Percentiles rank a stretch among this genome's conserved stretches.
Conservation (phyloP, 208 protist genomes). For the Endotrypanum monterogeii region DNA sequence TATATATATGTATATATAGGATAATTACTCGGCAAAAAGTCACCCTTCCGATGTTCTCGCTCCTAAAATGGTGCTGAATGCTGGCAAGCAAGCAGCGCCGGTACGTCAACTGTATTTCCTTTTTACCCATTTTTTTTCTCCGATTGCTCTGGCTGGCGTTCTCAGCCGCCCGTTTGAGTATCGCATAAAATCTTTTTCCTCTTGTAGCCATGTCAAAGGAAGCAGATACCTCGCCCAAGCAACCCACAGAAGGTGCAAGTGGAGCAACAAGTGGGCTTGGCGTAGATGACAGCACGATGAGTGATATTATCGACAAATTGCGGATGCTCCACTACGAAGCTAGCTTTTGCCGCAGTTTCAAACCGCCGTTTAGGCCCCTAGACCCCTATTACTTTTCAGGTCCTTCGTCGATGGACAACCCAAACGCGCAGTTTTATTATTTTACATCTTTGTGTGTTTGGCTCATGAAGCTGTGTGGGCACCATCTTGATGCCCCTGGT, state of each 20-base stretch:
- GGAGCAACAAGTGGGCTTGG: constrained; percentile 5
- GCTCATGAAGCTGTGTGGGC: constrained; percentile 83
- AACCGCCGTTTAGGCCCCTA: constrained; percentile 85
- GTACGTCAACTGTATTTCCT: neutral
- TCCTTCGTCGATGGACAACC: constrained; percentile 83
- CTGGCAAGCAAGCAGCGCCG: neutral
- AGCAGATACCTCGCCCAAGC: neutral
- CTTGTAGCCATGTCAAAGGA: constrained; percentile 25
- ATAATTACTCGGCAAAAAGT: neutral
- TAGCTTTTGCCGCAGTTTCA: constrained; percentile 72
- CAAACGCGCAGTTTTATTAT: constrained; percentile 91
- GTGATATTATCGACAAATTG: constrained; percentile 87
- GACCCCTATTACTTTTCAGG: constrained; percentile 78
- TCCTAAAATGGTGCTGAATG: neutral
- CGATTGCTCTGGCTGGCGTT: neutral
- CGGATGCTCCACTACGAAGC: constrained; percentile 81
- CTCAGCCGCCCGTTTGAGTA: neutral
- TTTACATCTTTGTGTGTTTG: constrained; percentile 89
- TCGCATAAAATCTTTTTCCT: neutral
- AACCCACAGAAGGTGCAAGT: constrained; percentile 9
- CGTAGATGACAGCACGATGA: constrained; percentile 81
- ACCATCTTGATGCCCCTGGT: constrained; percentile 69
- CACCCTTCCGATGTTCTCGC: neutral
- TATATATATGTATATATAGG: neutral
- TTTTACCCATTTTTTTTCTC: neutral